Conservation (phyloP, 1,284 basidiomycete genomes). For the Trichosporon coremiiforme region DNA sequence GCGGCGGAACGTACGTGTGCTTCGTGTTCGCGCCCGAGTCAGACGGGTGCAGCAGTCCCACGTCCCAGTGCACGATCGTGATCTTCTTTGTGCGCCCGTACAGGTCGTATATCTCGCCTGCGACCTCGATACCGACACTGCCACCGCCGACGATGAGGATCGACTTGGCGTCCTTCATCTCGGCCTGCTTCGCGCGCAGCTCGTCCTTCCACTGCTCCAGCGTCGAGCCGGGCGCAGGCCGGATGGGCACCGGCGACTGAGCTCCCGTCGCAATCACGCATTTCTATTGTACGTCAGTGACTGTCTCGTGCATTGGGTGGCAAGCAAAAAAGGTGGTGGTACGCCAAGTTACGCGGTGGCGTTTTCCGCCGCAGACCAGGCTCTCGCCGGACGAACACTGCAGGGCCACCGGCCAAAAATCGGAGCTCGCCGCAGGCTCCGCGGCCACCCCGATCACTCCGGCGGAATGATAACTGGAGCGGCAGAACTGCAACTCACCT, state of each 20-base stretch:
- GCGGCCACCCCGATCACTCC: neutral
- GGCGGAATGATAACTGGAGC: neutral
- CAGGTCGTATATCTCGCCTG: conserved; percentile 51
- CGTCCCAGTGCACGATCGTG: conserved; percentile 38
- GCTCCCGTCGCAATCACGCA: conserved; percentile 53
- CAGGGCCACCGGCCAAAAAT: no score
- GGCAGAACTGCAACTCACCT: conserved; percentile 40
- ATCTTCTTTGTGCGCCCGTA: conserved; percentile 38
- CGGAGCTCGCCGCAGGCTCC: neutral
- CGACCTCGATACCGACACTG: conserved; percentile 58
- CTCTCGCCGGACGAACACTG: no score
- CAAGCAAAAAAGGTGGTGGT: neutral
- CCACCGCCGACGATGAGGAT: conserved; percentile 58
- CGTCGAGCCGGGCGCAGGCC: conserved; percentile 38
- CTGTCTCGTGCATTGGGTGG: neutral
- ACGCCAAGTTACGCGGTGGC: conserved; percentile 8
- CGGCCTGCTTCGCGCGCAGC: conserved; percentile 34
- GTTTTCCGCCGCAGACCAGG: neutral
- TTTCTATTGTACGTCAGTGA: conserved; percentile 33
- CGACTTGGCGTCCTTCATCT: conserved; percentile 37
- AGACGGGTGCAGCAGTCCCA: conserved; percentile 39
- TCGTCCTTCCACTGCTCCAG: conserved; percentile 34
- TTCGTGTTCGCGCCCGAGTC: conserved; percentile 28
- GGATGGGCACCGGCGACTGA: conserved; percentile 49
- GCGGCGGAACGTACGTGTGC: conserved; percentile 37